These are phyloP conservation scores for Backusella parvicylindrica DNA, from an alignment of 192 early-diverging fungal species.

Conservation along the genomic window DNA sequence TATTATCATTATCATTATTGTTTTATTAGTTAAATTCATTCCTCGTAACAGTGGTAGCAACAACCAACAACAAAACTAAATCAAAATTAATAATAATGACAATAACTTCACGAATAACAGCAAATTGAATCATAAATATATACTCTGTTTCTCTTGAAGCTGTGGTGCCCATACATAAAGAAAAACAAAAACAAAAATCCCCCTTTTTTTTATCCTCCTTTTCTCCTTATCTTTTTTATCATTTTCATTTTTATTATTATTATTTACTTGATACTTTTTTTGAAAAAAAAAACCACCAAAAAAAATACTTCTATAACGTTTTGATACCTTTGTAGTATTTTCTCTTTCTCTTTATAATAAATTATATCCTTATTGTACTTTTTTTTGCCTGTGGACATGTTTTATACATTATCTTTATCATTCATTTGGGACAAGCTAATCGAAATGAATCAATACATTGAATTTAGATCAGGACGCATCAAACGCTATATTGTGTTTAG, in stretches of 20 bases:
- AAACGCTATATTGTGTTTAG: too few relatives aligned
- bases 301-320: background rate
- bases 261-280: too few relatives aligned
- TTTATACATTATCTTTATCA: too few relatives aligned
- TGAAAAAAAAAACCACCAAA: background rate
- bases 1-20: conserved; percentile 40
- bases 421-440: too few relatives aligned
- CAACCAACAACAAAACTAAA: background rate
- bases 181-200: background rate
- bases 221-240: background rate
- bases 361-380: background rate
- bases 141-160: background rate
- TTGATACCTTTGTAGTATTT: background rate
- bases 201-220: background rate
- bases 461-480: too few relatives aligned
- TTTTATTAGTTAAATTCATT: conserved; percentile 31
- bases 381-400: background rate
- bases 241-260: background rate
- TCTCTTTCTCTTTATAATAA: background rate
- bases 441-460: too few relatives aligned
- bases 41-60: conserved; percentile 12
- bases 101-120: background rate
- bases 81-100: background rate
- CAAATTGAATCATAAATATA: background rate
- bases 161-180: background rate